Evolutionary conservation across 2,329 filamentous ascomycete species (phyloP), one percentile per base, ranked within the genome.

Genomic region (Juglanconis juglandina): DNA sequence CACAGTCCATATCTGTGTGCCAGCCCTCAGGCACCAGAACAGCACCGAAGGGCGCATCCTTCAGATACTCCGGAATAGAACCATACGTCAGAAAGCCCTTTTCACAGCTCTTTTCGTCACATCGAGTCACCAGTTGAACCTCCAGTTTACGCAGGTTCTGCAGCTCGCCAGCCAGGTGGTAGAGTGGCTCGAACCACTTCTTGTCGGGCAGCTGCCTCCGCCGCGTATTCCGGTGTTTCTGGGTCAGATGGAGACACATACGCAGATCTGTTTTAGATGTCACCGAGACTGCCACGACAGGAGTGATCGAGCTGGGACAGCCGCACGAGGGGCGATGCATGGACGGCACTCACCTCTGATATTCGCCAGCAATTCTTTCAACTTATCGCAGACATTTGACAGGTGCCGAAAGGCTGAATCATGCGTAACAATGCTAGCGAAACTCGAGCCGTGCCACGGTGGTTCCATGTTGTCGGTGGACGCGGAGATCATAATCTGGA

Each of bases 1-100:
- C 5, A 10, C 17, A 57, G 11, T 30, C 5, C 5, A 7, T 11
- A 4, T 13, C 2, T 30, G 17, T 50, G 44, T 59, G 60, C 56
- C 52, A 59, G 5, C 56, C 51, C 6, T n/a, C 44, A 10, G 56
- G 56, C 34, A 62, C 60, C 13, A 59, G 34, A 14, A 13, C 41
- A 9, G 39, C 39, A 5, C 9, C 44, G 24, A 62, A 59, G 1
- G 60, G 60, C 3, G 56, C 51, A 14, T 55, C 52, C 6, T 5
- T 8, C 1, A 59, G 47, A 24, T 9, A 48, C 1, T 39, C 11
- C 4, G 17, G 47, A 4, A 24, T 34, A 11, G 24, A 30, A 24
- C 52, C 60, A 34, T 55, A 62, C 3, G 32, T 17, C 13, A 35
- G 5, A 9, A 24, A 14, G 9, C 7, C 24, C 3, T 2, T 9